Base-by-base conservation (phyloP, 2,329 filamentous ascomycete species). In the Penicillium vulpinum region DNA sequence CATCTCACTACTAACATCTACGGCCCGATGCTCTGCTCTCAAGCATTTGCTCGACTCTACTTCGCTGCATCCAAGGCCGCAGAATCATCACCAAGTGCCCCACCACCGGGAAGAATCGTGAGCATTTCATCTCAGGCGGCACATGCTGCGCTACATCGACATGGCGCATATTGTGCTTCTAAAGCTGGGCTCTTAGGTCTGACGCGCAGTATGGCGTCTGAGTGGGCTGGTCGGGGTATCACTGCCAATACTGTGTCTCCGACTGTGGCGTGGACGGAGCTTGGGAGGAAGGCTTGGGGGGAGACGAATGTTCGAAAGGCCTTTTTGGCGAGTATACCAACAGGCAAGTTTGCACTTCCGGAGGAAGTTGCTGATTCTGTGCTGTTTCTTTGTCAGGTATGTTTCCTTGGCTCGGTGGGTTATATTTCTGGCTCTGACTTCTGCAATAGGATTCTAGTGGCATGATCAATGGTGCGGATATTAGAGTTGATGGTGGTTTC, bases 161-260 rank as follows among this genome's bases (percentile, higher is more conserved):
- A 81, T 53, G 76, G 77, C 1, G 77, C 77, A 0, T 81, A 81
- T 61, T 81, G 79, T 55, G 78, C 79, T 1, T 78, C 75, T 5
- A 81, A 81, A 50, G 77, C 78, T 5, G 79, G 73, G 0, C 61
- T 81, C 8, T 58, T 78, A 16, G 78, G 77, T 0, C 54, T 80
- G 44, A 80, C 77, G 10, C 72, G 75, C 7, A 76, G 74, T 57
- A 78, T 78, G 75, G 79, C 79, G 0, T 76, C 72, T 24, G 79
- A 81, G 58, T 81, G 78, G 78, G 79, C 72, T 1, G 62, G 71
- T 5, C 67, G 71, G 5, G 78, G 78, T 2, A 80, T 81, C 11
- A 80, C 78, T 0, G 67, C 77, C 5, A 81, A 81, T 57, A 75
- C 72, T 4, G 75, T 81, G 3, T 75, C 71, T 13, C 79, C 78